Conservation (phyloP, 495 filamentous ascomycete species). For the Podospora bellae-mahoneyi region DNA sequence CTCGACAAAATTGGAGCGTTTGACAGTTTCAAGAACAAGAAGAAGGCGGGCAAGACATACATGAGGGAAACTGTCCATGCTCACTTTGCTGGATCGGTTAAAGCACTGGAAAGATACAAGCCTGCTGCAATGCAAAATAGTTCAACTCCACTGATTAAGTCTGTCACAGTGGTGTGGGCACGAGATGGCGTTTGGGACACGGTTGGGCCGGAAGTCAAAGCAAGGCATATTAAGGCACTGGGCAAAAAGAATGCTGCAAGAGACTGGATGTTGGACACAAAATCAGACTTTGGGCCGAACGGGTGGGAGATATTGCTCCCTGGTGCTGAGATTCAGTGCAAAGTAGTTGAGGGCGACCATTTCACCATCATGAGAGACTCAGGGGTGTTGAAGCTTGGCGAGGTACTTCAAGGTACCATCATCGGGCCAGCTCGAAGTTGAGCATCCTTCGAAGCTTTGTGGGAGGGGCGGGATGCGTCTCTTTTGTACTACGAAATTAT, state of each 20-base stretch:
- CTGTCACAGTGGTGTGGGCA: slow-evolving; percentile 18
- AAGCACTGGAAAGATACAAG: slow-evolving; percentile 59
- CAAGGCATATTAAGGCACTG: background rate
- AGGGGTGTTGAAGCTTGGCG: slow-evolving; percentile 13
- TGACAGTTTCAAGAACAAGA: slow-evolving; percentile 31
- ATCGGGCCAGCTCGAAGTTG: background rate
- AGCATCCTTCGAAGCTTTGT: background rate
- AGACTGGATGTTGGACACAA: slow-evolving; percentile 24
- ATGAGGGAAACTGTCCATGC: slow-evolving; percentile 62
- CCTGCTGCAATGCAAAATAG: slow-evolving; percentile 31
- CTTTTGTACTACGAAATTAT: background rate
- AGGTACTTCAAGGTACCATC: slow-evolving; percentile 4
- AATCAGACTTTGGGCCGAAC: slow-evolving; percentile 14
- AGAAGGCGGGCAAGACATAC: background rate
- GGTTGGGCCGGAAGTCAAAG: slow-evolving; percentile 10
- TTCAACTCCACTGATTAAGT: background rate
- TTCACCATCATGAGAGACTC: slow-evolving; percentile 23
- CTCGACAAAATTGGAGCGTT: slow-evolving; percentile 59
- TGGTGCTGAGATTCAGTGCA: slow-evolving; percentile 13
- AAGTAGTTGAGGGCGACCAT: slow-evolving; percentile 20
- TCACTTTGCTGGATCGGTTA: slow-evolving; percentile 66
- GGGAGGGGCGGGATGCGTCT: background rate
- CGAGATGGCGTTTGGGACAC: slow-evolving; percentile 23
- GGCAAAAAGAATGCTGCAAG: slow-evolving; percentile 17
- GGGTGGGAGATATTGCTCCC: slow-evolving; percentile 21